A percentile compares a stretch with the other conserved stretches of the same genome.
Evolutionary conservation across 306 rosid species (phyloP).

Genomic region (Cercis canadensis): DNA sequence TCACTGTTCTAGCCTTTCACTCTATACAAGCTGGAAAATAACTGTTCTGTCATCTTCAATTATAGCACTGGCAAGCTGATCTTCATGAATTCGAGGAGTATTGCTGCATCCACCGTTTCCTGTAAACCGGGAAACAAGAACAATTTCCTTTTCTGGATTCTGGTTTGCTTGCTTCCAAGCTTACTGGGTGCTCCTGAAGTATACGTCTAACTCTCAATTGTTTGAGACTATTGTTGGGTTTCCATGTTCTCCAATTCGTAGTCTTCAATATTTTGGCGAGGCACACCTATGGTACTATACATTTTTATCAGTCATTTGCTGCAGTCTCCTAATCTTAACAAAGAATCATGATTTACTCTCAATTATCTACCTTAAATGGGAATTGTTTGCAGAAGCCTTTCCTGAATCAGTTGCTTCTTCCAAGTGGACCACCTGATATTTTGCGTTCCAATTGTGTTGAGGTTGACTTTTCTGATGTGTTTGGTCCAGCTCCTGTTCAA

Average conservation of each 20-base stretch:
- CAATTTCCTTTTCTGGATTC: conserved; percentile 67
- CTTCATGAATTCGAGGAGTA: conserved; percentile 76
- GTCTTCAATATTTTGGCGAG: conserved; percentile 32
- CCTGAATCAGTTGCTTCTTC: conserved; percentile 50
- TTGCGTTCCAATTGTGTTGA: conserved; percentile 52
- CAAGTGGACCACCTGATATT: conserved; percentile 48
- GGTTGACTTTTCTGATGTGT: conserved; percentile 69
- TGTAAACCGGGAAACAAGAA: conserved; percentile 77
- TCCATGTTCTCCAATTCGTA: conserved; percentile 46
- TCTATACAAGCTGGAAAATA: conserved; percentile 12
- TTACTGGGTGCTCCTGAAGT: conserved; percentile 61
- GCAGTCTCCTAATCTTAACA: conserved; percentile 23
- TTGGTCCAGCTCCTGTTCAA: conserved; percentile 64
- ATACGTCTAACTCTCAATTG: conserved; percentile 49
- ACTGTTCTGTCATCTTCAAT: conserved; percentile 27
- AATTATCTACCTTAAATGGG: conserved; percentile 52
- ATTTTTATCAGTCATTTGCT: conserved; percentile 20
- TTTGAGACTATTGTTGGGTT: conserved; percentile 52
- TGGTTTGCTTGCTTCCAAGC: conserved; percentile 69
- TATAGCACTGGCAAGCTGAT: conserved; percentile 57
- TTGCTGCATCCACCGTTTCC: conserved; percentile 75
- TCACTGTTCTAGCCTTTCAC: neutral
- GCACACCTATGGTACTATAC: conserved; percentile 30
- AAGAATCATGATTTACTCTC: conserved; percentile 68
- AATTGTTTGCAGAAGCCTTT: conserved; percentile 43